Conservation (phyloP, 139 green algal genomes). For the Diplosphaera chodatii region DNA sequence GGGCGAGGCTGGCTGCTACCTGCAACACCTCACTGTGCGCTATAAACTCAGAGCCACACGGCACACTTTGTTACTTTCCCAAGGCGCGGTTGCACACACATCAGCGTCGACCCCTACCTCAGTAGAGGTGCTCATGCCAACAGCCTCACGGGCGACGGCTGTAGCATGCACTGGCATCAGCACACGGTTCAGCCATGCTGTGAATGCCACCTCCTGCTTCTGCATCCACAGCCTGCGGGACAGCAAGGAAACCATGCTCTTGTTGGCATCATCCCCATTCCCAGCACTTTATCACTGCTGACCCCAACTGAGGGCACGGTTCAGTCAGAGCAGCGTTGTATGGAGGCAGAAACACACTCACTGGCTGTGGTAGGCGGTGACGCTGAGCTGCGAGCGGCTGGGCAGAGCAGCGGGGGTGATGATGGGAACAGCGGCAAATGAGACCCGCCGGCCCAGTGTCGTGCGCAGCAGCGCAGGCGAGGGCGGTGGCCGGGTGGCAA, state of each 20-base stretch:
- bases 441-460: background rate
- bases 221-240: slow-evolving; percentile 54
- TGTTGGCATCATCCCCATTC: too few species aligned
- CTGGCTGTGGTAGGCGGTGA: background rate
- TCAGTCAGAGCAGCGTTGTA: too few species aligned
- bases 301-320: too few species aligned
- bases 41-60: too few species aligned
- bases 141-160: slow-evolving; percentile 4
- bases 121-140: background rate
- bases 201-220: slow-evolving; percentile 64
- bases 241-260: too few species aligned
- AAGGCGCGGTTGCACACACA: too few species aligned
- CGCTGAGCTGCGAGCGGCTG: background rate
- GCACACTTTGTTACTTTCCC: too few species aligned
- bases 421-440: background rate
- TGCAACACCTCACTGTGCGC: background rate
- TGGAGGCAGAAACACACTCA: too few species aligned
- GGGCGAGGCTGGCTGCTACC: slow-evolving; percentile 17
- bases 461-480: background rate
- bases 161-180: slow-evolving; percentile 22
- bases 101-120: background rate
- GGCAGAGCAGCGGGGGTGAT: background rate
- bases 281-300: too few species aligned
- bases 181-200: slow-evolving; percentile 56
- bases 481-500: too few species aligned